These are phyloP conservation scores for Tuber microsphaerosporum DNA, from an alignment of 495 filamentous ascomycete genomes.

Conservation along the genomic window DNA sequence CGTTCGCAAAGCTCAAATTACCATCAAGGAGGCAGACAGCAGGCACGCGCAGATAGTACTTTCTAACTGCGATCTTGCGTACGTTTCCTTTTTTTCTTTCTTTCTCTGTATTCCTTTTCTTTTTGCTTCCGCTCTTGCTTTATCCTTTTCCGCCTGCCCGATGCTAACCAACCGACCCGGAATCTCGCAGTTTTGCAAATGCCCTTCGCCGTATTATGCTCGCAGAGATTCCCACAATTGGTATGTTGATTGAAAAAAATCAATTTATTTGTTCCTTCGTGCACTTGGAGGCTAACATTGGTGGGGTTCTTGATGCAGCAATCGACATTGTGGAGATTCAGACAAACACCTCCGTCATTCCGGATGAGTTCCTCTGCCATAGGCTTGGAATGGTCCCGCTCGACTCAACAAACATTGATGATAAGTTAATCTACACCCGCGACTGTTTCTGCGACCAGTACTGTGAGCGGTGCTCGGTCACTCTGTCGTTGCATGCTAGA, in stretches of 20 bases:
- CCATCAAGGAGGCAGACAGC: conserved; percentile 38
- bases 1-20: conserved; percentile 35
- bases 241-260: conserved; percentile 18
- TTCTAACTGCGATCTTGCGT: conserved; percentile 42
- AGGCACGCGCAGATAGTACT: conserved; percentile 40
- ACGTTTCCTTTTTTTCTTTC: not conserved
- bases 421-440: conserved; percentile 75
- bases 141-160: not conserved
- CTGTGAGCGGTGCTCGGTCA: conserved; percentile 84
- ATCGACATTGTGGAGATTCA: conserved; percentile 92
- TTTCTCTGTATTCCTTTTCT: not conserved
- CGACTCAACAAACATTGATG: conserved; percentile 71
- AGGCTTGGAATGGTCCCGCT: conserved; percentile 87
- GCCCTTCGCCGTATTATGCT: conserved; percentile 86
- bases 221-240: conserved; percentile 85
- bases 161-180: not conserved
- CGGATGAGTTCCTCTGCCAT: conserved; percentile 92
- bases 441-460: conserved; percentile 93
- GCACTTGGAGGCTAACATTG: not conserved
- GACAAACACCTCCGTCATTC: conserved; percentile 84
- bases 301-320: conserved; percentile 44
- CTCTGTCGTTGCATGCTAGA: conserved; percentile 69
- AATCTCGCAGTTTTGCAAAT: conserved; percentile 66
- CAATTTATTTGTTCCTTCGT: not conserved
- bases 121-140: conserved; percentile 2